A percentile compares a stretch with the other conserved stretches of the same genome.
Conservation (phyloP, 2,329 filamentous ascomycete genomes). For the Thielaviopsis ethacetica region DNA sequence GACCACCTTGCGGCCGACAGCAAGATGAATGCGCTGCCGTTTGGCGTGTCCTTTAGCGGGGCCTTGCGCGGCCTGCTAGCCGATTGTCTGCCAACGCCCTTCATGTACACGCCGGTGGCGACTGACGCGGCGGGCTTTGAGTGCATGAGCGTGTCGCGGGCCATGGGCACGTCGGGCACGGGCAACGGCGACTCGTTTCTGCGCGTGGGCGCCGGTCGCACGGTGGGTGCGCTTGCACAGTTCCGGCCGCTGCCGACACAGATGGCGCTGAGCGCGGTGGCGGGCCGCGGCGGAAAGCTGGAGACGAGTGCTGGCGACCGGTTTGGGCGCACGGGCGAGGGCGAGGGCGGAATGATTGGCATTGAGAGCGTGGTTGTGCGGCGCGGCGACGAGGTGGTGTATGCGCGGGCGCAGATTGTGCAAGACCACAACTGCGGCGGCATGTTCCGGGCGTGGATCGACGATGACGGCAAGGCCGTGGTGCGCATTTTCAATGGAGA, state of each 20-base stretch:
- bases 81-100: constrained; percentile 42
- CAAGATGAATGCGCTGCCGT: background rate
- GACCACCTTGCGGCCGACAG: constrained; percentile 18
- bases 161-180: constrained; percentile 54
- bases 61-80: constrained; percentile 33
- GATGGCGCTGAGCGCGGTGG: constrained; percentile 44
- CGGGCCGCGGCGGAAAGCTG: constrained; percentile 56
- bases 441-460: constrained; percentile 70
- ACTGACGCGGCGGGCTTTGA: background rate
- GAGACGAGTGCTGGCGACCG: constrained; percentile 56
- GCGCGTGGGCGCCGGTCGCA: constrained; percentile 52
- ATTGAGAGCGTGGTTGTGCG: constrained; percentile 43
- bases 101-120: constrained; percentile 21
- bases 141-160: constrained; percentile 17
- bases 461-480: constrained; percentile 39
- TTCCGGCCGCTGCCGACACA: constrained; percentile 39
- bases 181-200: constrained; percentile 85
- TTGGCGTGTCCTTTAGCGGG: constrained; percentile 22
- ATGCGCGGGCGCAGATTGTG: constrained; percentile 37
- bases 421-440: constrained; percentile 76
- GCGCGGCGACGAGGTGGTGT: constrained; percentile 25
- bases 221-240: constrained; percentile 54
- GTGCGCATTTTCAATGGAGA: constrained; percentile 30
- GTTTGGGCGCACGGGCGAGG: constrained; percentile 58
- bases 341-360: constrained; percentile 73